Evolutionary conservation across 169 alveolate species (phyloP).

Genomic region (Eimeria tenella): DNA sequence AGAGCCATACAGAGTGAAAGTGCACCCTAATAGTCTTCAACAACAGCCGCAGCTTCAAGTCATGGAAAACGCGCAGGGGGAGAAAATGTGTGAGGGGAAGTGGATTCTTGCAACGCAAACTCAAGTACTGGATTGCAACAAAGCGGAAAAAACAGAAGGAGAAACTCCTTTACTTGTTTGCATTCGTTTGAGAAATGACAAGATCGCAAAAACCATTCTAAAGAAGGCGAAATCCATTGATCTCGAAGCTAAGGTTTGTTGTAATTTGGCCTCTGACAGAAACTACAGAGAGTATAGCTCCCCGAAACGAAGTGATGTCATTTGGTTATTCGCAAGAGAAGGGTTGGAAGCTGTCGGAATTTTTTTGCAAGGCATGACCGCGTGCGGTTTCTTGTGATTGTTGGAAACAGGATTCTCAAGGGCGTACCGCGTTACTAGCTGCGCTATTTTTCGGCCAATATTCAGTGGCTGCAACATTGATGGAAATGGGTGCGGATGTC

Average conservation of each 20-base stretch:
- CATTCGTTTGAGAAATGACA: slow-evolving; percentile 89
- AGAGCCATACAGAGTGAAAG: slow-evolving; percentile 64
- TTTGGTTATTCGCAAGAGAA: not conserved
- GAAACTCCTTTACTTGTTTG: slow-evolving; percentile 92
- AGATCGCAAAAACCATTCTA: slow-evolving; percentile 84
- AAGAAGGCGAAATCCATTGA: slow-evolving; percentile 84
- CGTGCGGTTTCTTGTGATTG: not conserved
- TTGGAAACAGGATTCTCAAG: slow-evolving; percentile 72
- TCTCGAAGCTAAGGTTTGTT: slow-evolving; percentile 76
- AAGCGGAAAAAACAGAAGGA: slow-evolving; percentile 86
- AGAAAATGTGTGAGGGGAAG: slow-evolving; percentile 26
- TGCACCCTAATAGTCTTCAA: slow-evolving; percentile 57
- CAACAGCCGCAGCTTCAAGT: slow-evolving; percentile 71
- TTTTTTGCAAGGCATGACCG: not conserved
- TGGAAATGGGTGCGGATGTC: slow-evolving; percentile 81
- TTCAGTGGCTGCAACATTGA: slow-evolving; percentile 75
- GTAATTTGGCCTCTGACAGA: not conserved
- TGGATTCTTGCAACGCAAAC: slow-evolving; percentile 80
- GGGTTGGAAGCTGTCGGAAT: not conserved
- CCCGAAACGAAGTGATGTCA: not conserved
- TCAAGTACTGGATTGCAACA: slow-evolving; percentile 83
- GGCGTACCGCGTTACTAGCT: slow-evolving; percentile 79
- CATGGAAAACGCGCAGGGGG: slow-evolving; percentile 62
- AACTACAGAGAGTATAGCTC: not conserved
- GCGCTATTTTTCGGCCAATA: slow-evolving; percentile 81